phyloP scores from a whole-genome alignment of 139 green algal species.

The Picochlorum sp. region DNA sequence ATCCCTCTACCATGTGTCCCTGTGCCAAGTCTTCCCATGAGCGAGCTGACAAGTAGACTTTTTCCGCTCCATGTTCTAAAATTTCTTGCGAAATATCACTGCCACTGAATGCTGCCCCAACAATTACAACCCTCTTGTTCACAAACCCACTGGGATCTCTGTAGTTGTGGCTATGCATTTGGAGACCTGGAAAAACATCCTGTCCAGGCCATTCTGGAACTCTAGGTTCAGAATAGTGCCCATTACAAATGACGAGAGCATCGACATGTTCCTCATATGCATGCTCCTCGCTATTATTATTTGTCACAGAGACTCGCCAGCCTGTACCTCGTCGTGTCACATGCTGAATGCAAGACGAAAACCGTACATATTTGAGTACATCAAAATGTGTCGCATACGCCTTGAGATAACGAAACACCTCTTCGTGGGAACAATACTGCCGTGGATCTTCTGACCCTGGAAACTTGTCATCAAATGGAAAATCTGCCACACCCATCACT shows the following conservation, averaged over 20 bases:
- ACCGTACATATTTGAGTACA: conserved; percentile 24
- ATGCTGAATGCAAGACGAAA: conserved; percentile 24
- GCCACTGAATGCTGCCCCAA: conserved; percentile 54
- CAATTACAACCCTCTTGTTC: conserved; percentile 53
- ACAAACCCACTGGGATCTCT: conserved; percentile 15
- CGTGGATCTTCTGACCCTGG: conserved; percentile 24
- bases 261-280: conserved; percentile 38
- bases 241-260: conserved; percentile 64
- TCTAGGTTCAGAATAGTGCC: conserved; percentile 55
- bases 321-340: neutral
- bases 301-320: conserved; percentile 6
- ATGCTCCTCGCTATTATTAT: neutral
- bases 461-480: conserved; percentile 43
- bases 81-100: conserved; percentile 53
- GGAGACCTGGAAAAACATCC: conserved; percentile 12
- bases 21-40: conserved; percentile 32
- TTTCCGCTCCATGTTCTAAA: conserved; percentile 17
- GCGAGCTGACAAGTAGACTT: conserved; percentile 39
- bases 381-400: conserved; percentile 38
- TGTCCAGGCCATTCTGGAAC: conserved; percentile 22
- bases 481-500: conserved; percentile 61
- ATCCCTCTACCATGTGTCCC: neutral
- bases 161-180: conserved; percentile 47
- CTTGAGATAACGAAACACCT: conserved; percentile 45
- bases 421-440: conserved; percentile 31